A percentile compares a stretch with the other conserved stretches of the same genome.
These are phyloP conservation scores for Tilletia caries DNA, from an alignment of 1,284 basidiomycete species.

Conservation along the genomic window DNA sequence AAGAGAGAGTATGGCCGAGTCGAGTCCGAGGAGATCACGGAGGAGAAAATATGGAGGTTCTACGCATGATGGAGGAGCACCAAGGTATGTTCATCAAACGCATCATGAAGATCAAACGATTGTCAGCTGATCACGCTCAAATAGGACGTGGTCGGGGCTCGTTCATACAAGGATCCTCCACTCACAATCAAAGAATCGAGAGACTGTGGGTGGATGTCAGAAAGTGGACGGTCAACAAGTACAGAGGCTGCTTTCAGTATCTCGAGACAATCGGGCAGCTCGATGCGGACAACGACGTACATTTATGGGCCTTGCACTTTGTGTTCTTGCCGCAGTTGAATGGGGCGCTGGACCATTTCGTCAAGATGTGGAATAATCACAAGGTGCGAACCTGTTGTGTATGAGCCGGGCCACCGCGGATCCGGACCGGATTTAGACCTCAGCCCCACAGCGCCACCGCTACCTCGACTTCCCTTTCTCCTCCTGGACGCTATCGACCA, in stretches of 20 bases:
- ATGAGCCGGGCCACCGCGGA: too few relatives aligned
- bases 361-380: neutral
- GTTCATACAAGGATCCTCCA: constrained; percentile 57
- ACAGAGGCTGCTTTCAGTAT: constrained; percentile 12
- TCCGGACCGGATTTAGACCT: too few relatives aligned
- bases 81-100: constrained; percentile 34
- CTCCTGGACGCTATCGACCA: too few relatives aligned
- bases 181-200: constrained; percentile 58
- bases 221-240: constrained; percentile 10
- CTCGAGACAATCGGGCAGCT: constrained; percentile 31
- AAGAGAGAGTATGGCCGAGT: constrained; percentile 52
- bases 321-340: neutral
- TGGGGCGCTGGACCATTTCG: neutral
- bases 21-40: constrained; percentile 56
- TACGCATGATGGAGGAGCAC: constrained; percentile 45
- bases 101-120: too few relatives aligned
- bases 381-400: neutral
- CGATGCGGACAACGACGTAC: constrained; percentile 41
- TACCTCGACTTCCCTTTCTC: too few relatives aligned
- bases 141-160: constrained; percentile 31
- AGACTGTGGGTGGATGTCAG: constrained; percentile 54
- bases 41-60: constrained; percentile 54
- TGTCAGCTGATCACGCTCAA: too few relatives aligned
- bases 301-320: constrained; percentile 55
- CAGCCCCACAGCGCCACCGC: too few relatives aligned